phyloP scores from a whole-genome alignment of 768 basidiomycete genomes.

The Macrocybe gigantea region DNA sequence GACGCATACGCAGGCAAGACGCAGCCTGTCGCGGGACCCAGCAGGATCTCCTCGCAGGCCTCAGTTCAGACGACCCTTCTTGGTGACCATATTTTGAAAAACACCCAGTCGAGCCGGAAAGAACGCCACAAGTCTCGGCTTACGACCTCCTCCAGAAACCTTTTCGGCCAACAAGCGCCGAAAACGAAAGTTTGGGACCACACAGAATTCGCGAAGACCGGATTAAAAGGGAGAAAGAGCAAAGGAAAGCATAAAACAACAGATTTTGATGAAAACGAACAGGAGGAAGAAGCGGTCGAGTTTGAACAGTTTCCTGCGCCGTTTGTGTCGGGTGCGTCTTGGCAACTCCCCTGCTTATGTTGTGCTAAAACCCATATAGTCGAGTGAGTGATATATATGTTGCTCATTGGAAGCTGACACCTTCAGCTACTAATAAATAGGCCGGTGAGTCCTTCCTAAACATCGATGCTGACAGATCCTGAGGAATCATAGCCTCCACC shows the following conservation, averaged over 20 bases:
- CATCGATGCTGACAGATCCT: background rate
- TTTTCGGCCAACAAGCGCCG: constrained; percentile 49
- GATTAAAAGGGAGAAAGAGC: constrained; percentile 52
- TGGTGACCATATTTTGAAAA: constrained; percentile 45
- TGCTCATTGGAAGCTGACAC: background rate
- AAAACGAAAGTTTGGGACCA: constrained; percentile 90
- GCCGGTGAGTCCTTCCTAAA: constrained; percentile 20
- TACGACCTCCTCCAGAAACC: constrained; percentile 37
- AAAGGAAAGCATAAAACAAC: constrained; percentile 42
- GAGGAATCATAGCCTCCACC: constrained; percentile 45
- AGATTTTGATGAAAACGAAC: constrained; percentile 39
- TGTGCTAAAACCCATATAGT: constrained; percentile 24
- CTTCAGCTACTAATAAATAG: constrained; percentile 10
- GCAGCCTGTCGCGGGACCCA: constrained; percentile 37
- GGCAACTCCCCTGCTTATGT: background rate
- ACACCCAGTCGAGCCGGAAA: constrained; percentile 21
- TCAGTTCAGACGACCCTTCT: constrained; percentile 61
- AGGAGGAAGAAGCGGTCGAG: constrained; percentile 56
- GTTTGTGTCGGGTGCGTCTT: constrained; percentile 54
- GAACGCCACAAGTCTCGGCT: constrained; percentile 28
- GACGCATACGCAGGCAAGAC: constrained; percentile 37
- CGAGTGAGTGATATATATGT: constrained; percentile 38
- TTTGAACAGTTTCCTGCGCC: constrained; percentile 87
- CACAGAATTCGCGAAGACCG: constrained; percentile 80
- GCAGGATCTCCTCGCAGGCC: constrained; percentile 27